A percentile compares a stretch with the other conserved stretches of the same genome.
Conservation (phyloP, 2,329 filamentous ascomycete species). For the Simplicillium sp. region DNA sequence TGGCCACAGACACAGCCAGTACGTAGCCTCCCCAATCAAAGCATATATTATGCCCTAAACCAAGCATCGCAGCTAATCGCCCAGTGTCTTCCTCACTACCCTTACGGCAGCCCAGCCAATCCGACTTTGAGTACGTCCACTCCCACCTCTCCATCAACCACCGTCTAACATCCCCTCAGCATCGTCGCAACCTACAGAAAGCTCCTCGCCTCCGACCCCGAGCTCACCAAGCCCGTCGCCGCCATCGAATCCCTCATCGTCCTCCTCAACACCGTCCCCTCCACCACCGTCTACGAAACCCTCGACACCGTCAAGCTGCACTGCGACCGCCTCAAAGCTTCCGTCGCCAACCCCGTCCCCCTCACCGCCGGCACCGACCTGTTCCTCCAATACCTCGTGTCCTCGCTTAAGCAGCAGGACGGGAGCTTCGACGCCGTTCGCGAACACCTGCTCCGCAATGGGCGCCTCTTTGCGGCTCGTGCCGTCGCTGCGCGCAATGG, state of each 20-base stretch:
- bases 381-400: constrained; percentile 88
- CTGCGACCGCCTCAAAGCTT: constrained; percentile 66
- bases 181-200: constrained; percentile 47
- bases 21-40: constrained; percentile 1
- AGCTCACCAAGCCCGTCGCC: constrained; percentile 91
- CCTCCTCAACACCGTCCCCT: constrained; percentile 68
- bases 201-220: constrained; percentile 56
- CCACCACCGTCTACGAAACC: constrained; percentile 87
- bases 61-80: no score
- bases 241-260: constrained; percentile 87
- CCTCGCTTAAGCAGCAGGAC: constrained; percentile 52
- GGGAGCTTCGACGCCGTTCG: constrained; percentile 66
- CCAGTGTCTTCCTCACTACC: constrained; percentile 9
- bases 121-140: constrained; percentile 23
- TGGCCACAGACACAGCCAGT: constrained; percentile 6
- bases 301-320: constrained; percentile 74
- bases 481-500: constrained; percentile 78
- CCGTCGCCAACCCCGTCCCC: constrained; percentile 80
- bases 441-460: constrained; percentile 76
- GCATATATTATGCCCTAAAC: no score
- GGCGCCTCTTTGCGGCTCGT: constrained; percentile 73
- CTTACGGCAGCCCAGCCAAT: constrained; percentile 12
- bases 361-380: constrained; percentile 90
- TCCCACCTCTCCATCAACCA: neutral
- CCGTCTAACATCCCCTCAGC: constrained; percentile 19